Evolutionary conservation across 441 rosid species (phyloP).

Genomic region (Breynia disticha): DNA sequence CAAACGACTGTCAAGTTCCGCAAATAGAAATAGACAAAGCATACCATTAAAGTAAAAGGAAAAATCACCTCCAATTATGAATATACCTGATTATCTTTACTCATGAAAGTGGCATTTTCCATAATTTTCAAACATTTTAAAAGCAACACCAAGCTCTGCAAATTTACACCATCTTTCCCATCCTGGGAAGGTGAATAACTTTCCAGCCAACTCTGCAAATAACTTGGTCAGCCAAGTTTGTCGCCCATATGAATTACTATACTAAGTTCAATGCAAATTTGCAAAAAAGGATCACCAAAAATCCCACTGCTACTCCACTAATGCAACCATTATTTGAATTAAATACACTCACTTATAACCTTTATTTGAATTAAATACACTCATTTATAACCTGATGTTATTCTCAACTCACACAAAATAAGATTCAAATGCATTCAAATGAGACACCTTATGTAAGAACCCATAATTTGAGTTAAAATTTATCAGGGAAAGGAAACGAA

Average conservation of each 20-base stretch:
- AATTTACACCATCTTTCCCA: conserved; percentile 29
- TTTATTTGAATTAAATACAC: no score
- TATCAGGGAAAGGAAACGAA: no score
- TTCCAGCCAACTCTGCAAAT: conserved; percentile 52
- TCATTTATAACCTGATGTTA: no score
- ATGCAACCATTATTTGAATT: background rate
- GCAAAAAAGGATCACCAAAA: background rate
- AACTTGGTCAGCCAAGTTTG: conserved; percentile 9
- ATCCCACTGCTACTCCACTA: background rate
- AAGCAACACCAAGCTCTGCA: conserved; percentile 50
- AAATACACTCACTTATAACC: no score
- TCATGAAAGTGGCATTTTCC: conserved; percentile 97
- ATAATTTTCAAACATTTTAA: conserved; percentile 82
- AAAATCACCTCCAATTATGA: conserved; percentile 9
- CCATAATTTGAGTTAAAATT: no score
- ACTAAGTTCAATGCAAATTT: background rate
- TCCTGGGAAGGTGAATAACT: conserved; percentile 24
- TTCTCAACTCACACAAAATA: no score
- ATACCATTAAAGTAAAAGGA: conserved; percentile 5
- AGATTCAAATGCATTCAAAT: no score
- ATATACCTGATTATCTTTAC: conserved; percentile 89
- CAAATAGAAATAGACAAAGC: background rate
- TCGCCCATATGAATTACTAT: background rate
- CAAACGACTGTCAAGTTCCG: conserved; percentile 3
- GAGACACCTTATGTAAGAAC: no score